A percentile compares a stretch with the other conserved stretches of the same genome.
Evolutionary conservation across 2,329 filamentous ascomycete species (phyloP).

Genomic region (Neofusicoccum sp.): DNA sequence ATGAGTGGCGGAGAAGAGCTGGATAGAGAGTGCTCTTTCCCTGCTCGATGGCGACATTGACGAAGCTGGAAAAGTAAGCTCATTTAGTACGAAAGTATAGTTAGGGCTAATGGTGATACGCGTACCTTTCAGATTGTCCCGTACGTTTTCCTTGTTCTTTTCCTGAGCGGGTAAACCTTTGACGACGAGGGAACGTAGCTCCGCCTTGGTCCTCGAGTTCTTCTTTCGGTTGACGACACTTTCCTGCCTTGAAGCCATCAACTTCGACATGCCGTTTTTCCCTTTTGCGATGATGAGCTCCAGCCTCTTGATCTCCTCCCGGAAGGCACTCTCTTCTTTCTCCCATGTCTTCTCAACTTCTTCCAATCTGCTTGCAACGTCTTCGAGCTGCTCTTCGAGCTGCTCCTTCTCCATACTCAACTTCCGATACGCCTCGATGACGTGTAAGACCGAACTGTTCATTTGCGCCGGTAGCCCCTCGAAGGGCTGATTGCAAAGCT

Average conservation of each 20-base stretch:
- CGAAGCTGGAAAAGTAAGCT: conserved; percentile 19
- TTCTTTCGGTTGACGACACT: conserved; percentile 37
- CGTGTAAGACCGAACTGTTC: conserved; percentile 2
- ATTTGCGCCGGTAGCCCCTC: conserved; percentile 1
- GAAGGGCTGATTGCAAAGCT: conserved; percentile 13
- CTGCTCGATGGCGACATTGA: conserved; percentile 25
- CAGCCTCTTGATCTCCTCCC: conserved; percentile 24
- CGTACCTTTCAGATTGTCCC: not conserved
- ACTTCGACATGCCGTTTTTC: conserved; percentile 40
- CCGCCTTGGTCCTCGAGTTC: not conserved
- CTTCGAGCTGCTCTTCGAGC: not conserved
- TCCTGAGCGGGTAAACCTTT: conserved; percentile 22
- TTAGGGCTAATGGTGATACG: not conserved
- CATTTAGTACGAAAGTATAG: not conserved
- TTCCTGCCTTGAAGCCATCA: conserved; percentile 42
- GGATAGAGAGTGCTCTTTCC: conserved; percentile 27
- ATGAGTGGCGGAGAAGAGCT: conserved; percentile 15
- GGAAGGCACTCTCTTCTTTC: not conserved
- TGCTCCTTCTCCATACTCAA: conserved; percentile 1
- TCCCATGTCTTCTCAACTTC: not conserved
- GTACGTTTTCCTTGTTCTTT: conserved; percentile 12
- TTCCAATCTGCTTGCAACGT: not conserved
- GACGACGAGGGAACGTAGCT: not conserved
- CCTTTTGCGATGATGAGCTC: conserved; percentile 45
- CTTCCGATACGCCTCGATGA: conserved; percentile 9